Evolutionary conservation across 2,329 filamentous ascomycete genomes (phyloP), one percentile per base, ranked within the genome.

Genomic region (Neonectria magnoliae): DNA sequence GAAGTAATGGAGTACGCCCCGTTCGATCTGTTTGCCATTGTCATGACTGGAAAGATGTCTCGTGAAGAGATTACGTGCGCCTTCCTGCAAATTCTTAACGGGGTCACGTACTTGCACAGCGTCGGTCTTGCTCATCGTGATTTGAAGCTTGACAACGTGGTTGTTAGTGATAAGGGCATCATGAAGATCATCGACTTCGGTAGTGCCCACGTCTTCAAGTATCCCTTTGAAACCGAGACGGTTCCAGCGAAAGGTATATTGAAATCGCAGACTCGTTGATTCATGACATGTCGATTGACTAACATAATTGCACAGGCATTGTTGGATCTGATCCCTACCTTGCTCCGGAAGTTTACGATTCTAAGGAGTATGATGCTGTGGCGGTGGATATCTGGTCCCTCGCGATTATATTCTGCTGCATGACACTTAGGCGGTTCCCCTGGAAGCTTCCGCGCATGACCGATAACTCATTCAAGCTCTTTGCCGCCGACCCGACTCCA

Each of bases 151-250:
- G 96, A 99, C 81, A 99, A 99, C 72, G 96, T 99, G 20, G 96
- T 99, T 29, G 94, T 99, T 64, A 98, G 94, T 76, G 93, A 97
- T 76, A 89, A 92, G 75, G 96, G 96, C 2, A 98, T 99, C 73
- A 97, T 99, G 94, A 99, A 99, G 81, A 92, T 99, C 69, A 99
- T 99, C 75, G 96, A 99, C 79, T 99, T 99, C 80, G 96, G 96
- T 27, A 98, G 94, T 81, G 95, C 96, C 1, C 94, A 96, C 70
- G 95, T 99, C 44, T 99, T 97, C 82, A 90, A 93, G 74, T 99
- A 99, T 84, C 96, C 96, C 0, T 98, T 99, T 75, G 96, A 99
- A 80, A 94, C 90, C 69, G 93, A 73, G 47, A 76, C 74, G 8
- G 79, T 81, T 20, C 71, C 76, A 10, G 79, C 79, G 5, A 81